Evolutionary conservation across 1,284 basidiomycete genomes (phyloP).

Genomic region (Cronartium ribicola): DNA sequence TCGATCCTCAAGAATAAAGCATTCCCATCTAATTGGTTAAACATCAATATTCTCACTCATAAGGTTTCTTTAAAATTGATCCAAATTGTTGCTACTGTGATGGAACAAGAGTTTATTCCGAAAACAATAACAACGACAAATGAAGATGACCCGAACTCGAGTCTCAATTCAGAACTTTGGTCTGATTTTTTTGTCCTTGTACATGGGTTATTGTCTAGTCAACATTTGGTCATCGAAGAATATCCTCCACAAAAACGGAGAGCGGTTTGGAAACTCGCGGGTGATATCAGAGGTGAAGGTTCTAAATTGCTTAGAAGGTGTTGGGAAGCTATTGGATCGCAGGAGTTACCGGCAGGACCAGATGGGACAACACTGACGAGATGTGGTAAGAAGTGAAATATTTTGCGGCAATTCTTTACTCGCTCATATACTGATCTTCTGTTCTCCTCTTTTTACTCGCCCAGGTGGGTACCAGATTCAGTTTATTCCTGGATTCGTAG

Average conservation of each 20-base stretch:
- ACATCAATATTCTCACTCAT: constrained; percentile 82
- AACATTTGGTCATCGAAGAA: constrained; percentile 88
- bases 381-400: constrained; percentile 19
- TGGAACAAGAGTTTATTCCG: constrained; percentile 79
- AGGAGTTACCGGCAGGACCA: constrained; percentile 55
- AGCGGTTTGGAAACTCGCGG: constrained; percentile 90
- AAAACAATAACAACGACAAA: neutral
- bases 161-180: constrained; percentile 79
- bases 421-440: neutral
- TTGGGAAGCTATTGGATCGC: constrained; percentile 80
- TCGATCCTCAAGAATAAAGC: constrained; percentile 83
- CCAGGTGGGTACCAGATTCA: constrained; percentile 49
- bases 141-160: neutral
- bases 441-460: neutral
- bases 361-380: constrained; percentile 56
- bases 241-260: constrained; percentile 90
- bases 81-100: constrained; percentile 70
- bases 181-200: constrained; percentile 73
- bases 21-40: constrained; percentile 87
- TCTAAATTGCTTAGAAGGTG: constrained; percentile 74
- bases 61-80: constrained; percentile 82
- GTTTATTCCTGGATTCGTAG: constrained; percentile 69
- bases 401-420: too few relatives aligned
- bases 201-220: constrained; percentile 77
- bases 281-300: constrained; percentile 88